A percentile compares a stretch with the other conserved stretches of the same genome.
These are phyloP conservation scores for Mariannaea elegans DNA, from an alignment of 2,329 filamentous ascomycete species.

Conservation along the genomic window DNA sequence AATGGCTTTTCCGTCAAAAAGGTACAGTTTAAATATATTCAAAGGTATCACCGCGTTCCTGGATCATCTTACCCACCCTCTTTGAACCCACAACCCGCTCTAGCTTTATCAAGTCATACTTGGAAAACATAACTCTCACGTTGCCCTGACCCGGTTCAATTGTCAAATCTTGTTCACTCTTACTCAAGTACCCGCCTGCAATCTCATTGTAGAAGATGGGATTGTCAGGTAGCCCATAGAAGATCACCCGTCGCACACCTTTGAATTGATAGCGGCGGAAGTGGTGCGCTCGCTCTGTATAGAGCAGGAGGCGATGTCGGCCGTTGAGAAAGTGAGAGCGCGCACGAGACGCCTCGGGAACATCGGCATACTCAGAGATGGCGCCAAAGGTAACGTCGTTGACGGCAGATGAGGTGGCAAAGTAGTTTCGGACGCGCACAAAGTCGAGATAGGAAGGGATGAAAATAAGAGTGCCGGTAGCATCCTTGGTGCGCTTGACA, in stretches of 20 bases:
- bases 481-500: constrained; percentile 70
- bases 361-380: constrained; percentile 87
- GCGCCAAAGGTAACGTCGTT: constrained; percentile 70
- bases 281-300: constrained; percentile 96
- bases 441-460: constrained; percentile 96
- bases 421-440: constrained; percentile 90
- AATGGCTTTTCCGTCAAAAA: not conserved
- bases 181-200: constrained; percentile 71
- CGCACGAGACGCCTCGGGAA: constrained; percentile 81
- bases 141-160: constrained; percentile 67
- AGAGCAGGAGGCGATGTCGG: constrained; percentile 83
- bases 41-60: constrained; percentile 88
- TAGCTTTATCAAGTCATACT: constrained; percentile 87
- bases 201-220: constrained; percentile 82
- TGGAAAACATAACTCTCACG: constrained; percentile 77
- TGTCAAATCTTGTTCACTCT: constrained; percentile 64
- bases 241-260: constrained; percentile 84
- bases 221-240: constrained; percentile 93
- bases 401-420: constrained; percentile 73
- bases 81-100: constrained; percentile 87
- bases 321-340: constrained; percentile 88
- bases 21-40: constrained; percentile 77
- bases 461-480: constrained; percentile 81
- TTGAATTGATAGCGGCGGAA: constrained; percentile 87
- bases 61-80: constrained; percentile 84